Percentiles rank a stretch among this genome's conserved stretches.
Conservation (phyloP, 768 basidiomycete species). For the Dentipellis sp. region DNA sequence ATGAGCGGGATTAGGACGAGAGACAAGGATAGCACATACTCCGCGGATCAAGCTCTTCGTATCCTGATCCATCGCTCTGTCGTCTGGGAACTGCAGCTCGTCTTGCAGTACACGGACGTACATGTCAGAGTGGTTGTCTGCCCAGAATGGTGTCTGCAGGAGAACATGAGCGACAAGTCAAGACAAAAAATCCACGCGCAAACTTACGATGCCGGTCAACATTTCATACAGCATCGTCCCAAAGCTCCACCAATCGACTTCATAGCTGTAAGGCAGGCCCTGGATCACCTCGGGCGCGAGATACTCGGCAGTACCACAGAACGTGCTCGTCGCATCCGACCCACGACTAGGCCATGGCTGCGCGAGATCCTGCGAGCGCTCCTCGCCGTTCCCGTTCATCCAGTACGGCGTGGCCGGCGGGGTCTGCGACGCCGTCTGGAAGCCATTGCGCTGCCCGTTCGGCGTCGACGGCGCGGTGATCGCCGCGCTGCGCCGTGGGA, state of each 20-base stretch:
- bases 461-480: constrained; percentile 52
- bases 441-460: constrained; percentile 36
- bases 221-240: constrained; percentile 98
- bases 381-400: constrained; percentile 57
- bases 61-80: constrained; percentile 87
- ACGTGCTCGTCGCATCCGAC: constrained; percentile 70
- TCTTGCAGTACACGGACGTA: constrained; percentile 89
- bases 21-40: constrained; percentile 36
- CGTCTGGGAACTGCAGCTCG: constrained; percentile 83
- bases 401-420: constrained; percentile 57
- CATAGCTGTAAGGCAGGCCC: constrained; percentile 82
- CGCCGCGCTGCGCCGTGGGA: constrained; percentile 45
- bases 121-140: constrained; percentile 91
- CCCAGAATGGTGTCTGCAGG: constrained; percentile 82
- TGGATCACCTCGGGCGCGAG: constrained; percentile 96
- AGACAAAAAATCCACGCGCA: constrained; percentile 4
- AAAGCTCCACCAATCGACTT: constrained; percentile 98
- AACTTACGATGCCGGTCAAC: constrained; percentile 89
- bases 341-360: constrained; percentile 47
- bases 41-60: constrained; percentile 94
- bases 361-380: constrained; percentile 31
- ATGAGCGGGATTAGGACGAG: not conserved
- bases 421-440: constrained; percentile 39
- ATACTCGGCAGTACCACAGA: constrained; percentile 96
- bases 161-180: constrained; percentile 8